A percentile compares a stretch with the other conserved stretches of the same genome.
These are phyloP conservation scores for Orbilia blumenaviensis DNA, from an alignment of 2,329 filamentous ascomycete species.

Conservation along the genomic window DNA sequence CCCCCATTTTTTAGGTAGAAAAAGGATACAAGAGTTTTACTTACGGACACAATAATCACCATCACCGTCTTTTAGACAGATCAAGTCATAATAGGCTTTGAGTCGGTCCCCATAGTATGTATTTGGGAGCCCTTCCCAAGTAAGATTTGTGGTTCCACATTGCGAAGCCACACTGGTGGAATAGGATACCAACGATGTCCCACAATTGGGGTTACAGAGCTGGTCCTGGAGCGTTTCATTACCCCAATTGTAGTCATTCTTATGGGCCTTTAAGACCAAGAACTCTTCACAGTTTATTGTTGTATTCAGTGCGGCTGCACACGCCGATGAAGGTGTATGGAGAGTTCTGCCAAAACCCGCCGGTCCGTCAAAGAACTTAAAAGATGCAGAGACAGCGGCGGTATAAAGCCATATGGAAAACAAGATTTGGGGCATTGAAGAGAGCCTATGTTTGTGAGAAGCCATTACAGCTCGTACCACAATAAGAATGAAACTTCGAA, in stretches of 20 bases:
- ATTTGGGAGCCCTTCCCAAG: slow-evolving; percentile 11
- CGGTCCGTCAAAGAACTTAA: slow-evolving; percentile 7
- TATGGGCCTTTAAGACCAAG: not conserved
- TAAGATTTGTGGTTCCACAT: not conserved
- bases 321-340: slow-evolving; percentile 1
- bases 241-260: slow-evolving; percentile 3
- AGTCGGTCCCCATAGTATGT: slow-evolving; percentile 9
- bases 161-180: slow-evolving; percentile 10
- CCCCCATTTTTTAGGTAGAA: not conserved
- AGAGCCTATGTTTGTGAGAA: not conserved
- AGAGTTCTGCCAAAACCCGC: slow-evolving; percentile 3
- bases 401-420: not conserved
- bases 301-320: not conserved
- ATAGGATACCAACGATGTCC: not conserved
- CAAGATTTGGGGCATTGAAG: not conserved
- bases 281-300: slow-evolving; percentile 10
- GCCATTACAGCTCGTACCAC: not conserved
- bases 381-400: not conserved
- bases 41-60: slow-evolving; percentile 10
- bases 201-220: slow-evolving; percentile 6
- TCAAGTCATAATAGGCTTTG: slow-evolving; percentile 6
- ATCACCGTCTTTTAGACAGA: not conserved
- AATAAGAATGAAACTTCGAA: not conserved
- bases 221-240: slow-evolving; percentile 12
- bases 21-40: not conserved